A percentile compares a stretch with the other conserved stretches of the same genome.
These are phyloP conservation scores for Asterionellopsis glacialis DNA, from an alignment of 108 stramenopile genomes.

Conservation along the genomic window DNA sequence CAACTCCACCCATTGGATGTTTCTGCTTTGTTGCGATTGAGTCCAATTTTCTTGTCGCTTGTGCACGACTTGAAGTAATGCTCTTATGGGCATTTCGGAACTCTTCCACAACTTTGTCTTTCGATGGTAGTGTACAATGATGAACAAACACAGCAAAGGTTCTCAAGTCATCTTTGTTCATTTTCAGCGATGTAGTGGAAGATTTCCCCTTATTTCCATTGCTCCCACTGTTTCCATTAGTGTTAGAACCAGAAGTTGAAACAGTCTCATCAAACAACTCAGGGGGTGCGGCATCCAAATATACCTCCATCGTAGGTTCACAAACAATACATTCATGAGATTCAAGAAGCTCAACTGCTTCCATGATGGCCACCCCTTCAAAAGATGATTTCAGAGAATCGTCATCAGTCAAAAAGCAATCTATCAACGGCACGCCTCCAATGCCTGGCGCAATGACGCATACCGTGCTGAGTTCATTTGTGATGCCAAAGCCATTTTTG, in stretches of 20 bases:
- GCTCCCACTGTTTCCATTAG: constrained; percentile 22
- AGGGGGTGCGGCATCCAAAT: constrained; percentile 68
- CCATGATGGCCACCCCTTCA: constrained; percentile 4
- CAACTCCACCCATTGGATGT: constrained; percentile 44
- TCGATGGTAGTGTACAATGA: constrained; percentile 59
- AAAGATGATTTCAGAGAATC: neutral
- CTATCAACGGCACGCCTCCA: constrained; percentile 36
- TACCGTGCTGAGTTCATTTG: constrained; percentile 8
- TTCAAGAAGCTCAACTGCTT: neutral
- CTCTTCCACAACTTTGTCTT: constrained; percentile 71
- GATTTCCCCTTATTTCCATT: too few species aligned
- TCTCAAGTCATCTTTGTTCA: constrained; percentile 45
- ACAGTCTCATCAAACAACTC: constrained; percentile 18
- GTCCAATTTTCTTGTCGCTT: constrained; percentile 72
- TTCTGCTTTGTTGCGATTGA: constrained; percentile 66
- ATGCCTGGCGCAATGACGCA: constrained; percentile 49
- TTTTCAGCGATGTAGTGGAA: constrained; percentile 11
- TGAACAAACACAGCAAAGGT: constrained; percentile 61
- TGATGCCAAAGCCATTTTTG: neutral
- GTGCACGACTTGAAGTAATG: constrained; percentile 55
- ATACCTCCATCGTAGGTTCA: constrained; percentile 23
- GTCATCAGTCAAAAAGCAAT: neutral
- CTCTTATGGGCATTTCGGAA: constrained; percentile 42
- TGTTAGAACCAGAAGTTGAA: constrained; percentile 12
- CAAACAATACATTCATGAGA: constrained; percentile 13